Percentiles rank a stretch among this genome's conserved stretches.
These are phyloP conservation scores for Tillandsia fasciculata DNA, from an alignment of 176 grass and related monocot species.

Conservation along the genomic window DNA sequence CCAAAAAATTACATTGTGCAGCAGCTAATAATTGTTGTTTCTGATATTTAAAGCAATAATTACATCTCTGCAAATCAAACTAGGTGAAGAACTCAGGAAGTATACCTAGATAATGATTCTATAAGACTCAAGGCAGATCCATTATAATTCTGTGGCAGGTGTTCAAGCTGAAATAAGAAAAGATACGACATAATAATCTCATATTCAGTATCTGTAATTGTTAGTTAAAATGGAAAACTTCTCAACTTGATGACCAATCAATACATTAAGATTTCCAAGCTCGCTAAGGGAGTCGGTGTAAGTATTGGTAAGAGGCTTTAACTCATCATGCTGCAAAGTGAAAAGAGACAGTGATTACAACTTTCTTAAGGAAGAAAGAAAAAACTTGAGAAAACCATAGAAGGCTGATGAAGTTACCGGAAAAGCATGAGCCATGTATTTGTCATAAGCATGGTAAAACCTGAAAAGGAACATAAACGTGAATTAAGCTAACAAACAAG, in stretches of 20 bases:
- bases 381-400: not conserved
- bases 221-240: slow-evolving; percentile 23
- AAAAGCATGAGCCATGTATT: slow-evolving; percentile 95
- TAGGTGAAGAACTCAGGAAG: slow-evolving; percentile 28
- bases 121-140: slow-evolving; percentile 79
- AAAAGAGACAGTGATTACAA: slow-evolving; percentile 11
- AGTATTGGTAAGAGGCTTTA: slow-evolving; percentile 83
- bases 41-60: not conserved
- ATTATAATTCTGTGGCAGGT: slow-evolving; percentile 75
- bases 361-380: not conserved
- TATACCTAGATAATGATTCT: slow-evolving; percentile 94
- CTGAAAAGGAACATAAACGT: slow-evolving; percentile 41
- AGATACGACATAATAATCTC: slow-evolving; percentile 7
- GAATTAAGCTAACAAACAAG: slow-evolving; percentile 7
- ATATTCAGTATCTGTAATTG: slow-evolving; percentile 3
- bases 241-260: slow-evolving; percentile 36
- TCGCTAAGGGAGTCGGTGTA: slow-evolving; percentile 91
- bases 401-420: slow-evolving; percentile 42
- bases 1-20: not conserved
- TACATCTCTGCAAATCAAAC: slow-evolving; percentile 12
- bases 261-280: slow-evolving; percentile 98
- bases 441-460: slow-evolving; percentile 99
- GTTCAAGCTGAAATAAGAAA: slow-evolving; percentile 64
- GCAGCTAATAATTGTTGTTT: not conserved
- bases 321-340: slow-evolving; percentile 78